These are phyloP conservation scores for Mariannaea sp. DNA, from an alignment of 2,329 filamentous ascomycete genomes.

Conservation along the genomic window DNA sequence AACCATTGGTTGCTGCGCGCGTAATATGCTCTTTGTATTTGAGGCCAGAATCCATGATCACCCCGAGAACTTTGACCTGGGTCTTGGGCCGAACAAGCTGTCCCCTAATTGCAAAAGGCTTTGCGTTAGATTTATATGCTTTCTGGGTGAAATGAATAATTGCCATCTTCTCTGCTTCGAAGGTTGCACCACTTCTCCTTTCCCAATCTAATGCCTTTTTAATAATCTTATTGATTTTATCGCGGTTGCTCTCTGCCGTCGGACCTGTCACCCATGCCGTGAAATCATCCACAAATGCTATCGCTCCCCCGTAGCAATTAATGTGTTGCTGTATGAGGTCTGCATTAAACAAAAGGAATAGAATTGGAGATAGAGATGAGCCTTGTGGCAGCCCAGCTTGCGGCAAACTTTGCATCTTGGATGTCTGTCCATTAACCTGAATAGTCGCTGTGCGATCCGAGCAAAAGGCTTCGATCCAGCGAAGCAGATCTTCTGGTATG, in stretches of 20 bases:
- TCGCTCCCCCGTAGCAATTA: conserved; percentile 14
- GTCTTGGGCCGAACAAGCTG: conserved; percentile 13
- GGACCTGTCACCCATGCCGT: conserved; percentile 22
- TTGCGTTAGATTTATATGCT: conserved; percentile 42
- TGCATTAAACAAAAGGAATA: conserved; percentile 43
- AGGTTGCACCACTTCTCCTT: conserved; percentile 31
- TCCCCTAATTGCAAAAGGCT: conserved; percentile 16
- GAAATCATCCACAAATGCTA: conserved; percentile 22
- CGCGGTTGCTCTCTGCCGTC: conserved; percentile 21
- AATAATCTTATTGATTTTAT: conserved; percentile 32
- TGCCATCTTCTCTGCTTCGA: conserved; percentile 49
- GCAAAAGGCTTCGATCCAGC: not conserved
- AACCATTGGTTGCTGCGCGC: conserved; percentile 28
- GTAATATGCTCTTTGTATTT: conserved; percentile 36
- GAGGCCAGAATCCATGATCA: conserved; percentile 23
- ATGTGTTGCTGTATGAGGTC: conserved; percentile 43
- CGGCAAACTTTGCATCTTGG: conserved; percentile 1
- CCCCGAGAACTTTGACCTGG: conserved; percentile 23
- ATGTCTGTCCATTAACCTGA: not conserved
- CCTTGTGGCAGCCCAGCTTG: conserved; percentile 9
- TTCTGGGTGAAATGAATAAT: conserved; percentile 63
- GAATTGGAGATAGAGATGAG: conserved; percentile 21
- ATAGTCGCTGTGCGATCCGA: not conserved
- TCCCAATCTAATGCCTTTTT: conserved; percentile 29
- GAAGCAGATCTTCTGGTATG: conserved; percentile 6